phyloP scores from a whole-genome alignment of 257 asterid species.

The Penstemon davidsonii region DNA sequence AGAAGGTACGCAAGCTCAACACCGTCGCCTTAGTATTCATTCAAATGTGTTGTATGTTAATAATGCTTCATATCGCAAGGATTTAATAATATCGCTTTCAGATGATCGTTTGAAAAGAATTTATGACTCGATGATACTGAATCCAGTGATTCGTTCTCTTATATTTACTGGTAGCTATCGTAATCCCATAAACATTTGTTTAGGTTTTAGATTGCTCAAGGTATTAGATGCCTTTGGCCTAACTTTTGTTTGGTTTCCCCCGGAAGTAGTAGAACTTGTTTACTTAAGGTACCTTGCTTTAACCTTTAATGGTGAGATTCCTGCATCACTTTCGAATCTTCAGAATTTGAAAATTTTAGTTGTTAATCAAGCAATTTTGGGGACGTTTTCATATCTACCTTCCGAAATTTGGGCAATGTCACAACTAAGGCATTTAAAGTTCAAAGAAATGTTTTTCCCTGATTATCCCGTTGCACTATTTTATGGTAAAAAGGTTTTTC shows the following conservation, averaged over 20 bases:
- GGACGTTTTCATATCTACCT: background rate
- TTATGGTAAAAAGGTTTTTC: background rate
- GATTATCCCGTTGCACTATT: background rate
- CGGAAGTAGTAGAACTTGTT: constrained; percentile 15
- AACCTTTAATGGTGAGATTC: background rate
- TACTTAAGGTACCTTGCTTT: constrained; percentile 17
- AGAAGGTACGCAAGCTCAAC: background rate
- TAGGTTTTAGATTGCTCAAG: constrained; percentile 11
- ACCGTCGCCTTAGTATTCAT: constrained; percentile 3
- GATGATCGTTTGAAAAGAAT: background rate
- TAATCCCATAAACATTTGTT: background rate
- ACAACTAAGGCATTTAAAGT: constrained; percentile 11
- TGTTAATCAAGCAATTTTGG: background rate
- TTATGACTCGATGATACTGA: constrained; percentile 3
- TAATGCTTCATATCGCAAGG: background rate
- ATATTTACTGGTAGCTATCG: background rate
- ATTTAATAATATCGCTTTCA: constrained; percentile 2
- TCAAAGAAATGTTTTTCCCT: background rate
- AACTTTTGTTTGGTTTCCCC: background rate
- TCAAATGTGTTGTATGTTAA: background rate
- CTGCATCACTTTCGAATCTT: constrained; percentile 9
- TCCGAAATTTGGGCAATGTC: constrained; percentile 25
- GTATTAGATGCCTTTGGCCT: background rate
- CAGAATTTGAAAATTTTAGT: constrained; percentile 13
- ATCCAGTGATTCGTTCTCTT: constrained; percentile 1